A percentile compares a stretch with the other conserved stretches of the same genome.
These are phyloP conservation scores for Heliamphora exappendiculata DNA, from an alignment of 148 eudicot genomes.

Conservation along the genomic window DNA sequence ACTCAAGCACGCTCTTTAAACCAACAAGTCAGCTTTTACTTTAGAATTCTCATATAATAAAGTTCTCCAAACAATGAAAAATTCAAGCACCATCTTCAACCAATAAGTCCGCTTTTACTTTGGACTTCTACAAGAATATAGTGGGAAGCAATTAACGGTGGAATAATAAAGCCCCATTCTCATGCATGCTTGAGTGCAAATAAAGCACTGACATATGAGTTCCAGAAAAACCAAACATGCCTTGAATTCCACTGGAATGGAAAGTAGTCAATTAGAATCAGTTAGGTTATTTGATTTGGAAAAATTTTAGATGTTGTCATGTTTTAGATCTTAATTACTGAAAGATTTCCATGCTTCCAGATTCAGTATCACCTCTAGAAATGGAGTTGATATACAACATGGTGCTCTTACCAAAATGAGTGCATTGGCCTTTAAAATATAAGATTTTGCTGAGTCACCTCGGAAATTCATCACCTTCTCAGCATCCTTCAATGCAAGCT, in stretches of 20 bases:
- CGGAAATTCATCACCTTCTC: conserved; percentile 59
- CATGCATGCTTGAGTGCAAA: neutral
- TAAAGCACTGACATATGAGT: neutral
- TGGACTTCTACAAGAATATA: too few relatives aligned
- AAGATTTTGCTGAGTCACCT: conserved; percentile 40
- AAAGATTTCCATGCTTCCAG: neutral
- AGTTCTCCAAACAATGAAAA: neutral
- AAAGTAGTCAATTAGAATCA: neutral
- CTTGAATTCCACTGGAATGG: neutral
- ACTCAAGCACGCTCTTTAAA: too few relatives aligned
- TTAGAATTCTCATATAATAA: neutral
- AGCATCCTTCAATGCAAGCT: conserved; percentile 97
- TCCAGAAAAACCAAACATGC: neutral
- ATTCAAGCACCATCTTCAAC: too few relatives aligned
- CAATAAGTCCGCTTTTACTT: too few relatives aligned
- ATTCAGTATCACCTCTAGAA: neutral
- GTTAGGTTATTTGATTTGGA: too few relatives aligned
- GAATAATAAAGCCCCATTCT: neutral
- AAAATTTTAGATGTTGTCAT: neutral
- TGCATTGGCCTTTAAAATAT: conserved; percentile 67
- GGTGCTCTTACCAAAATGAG: conserved; percentile 58
- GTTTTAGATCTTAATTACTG: neutral
- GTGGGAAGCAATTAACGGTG: neutral
- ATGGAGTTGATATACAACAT: neutral
- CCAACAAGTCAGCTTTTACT: too few relatives aligned